Base-by-base conservation (phyloP, 345 rosid species). In the Cardamine chenopodiifolia region DNA sequence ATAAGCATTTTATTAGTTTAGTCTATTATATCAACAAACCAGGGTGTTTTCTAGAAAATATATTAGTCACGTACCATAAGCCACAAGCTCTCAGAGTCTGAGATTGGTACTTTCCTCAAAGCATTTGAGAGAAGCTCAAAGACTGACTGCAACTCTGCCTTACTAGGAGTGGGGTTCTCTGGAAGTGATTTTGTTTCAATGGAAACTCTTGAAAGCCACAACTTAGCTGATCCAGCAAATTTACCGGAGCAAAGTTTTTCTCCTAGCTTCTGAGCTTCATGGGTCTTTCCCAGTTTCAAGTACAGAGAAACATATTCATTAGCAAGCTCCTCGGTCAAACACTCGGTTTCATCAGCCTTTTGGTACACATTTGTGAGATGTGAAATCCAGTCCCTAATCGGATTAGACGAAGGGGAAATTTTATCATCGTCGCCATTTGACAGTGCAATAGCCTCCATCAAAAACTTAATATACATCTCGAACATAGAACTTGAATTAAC, bases 51-150 rank as follows among this genome's bases (percentile, higher is more conserved):
- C 8, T 7, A 53, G 4, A 63, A 35, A 35, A 15, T 52, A 22
- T 52, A 44, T 26, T 67, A 19, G 55, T 65, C 74, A 71, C 83
- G 57, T 86, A 92, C 99, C 97, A 85, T 79, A 25, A 75, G 69
- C 99, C 99, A 95, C 82, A 92, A 78, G 81, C 84, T 82, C 80
- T 86, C 93, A 49, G 97, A 87, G 82, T 89, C 85, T 17, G 87
- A 68, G 45, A 85, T 52, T 8, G 91, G 53, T 66, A 77, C 81
- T 74, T 82, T 89, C 5, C 68, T 75, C 80, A 92, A 75, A 64
- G 80, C 83, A 19, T 75, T 78, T 64, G 70, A 75, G 37, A 90
- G 65, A 54, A 92, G 89, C 65, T 73, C 85, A 73, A 92, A 87
- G 22, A 79, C 47, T 35, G 85, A 75, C 13, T 28, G 76, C 73